Percentiles rank a stretch among this genome's conserved stretches.
Conservation (phyloP, 495 filamentous ascomycete genomes). For the Penicillium herquei region DNA sequence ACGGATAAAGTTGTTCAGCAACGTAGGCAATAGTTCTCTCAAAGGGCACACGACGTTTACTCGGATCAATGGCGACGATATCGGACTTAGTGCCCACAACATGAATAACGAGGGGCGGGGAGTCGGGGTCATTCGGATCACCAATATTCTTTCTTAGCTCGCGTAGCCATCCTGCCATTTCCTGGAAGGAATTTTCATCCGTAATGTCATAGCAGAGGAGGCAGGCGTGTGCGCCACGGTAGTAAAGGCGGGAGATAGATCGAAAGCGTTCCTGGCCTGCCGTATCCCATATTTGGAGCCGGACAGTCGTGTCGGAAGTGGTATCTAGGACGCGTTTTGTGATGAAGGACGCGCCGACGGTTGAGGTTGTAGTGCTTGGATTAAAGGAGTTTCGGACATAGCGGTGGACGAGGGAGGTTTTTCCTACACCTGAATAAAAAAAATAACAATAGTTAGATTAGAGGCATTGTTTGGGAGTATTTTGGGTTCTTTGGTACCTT, state of each 20-base stretch:
- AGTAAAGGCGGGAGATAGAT: slow-evolving; percentile 89
- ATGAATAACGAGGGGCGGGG: slow-evolving; percentile 80
- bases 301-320: slow-evolving; percentile 73
- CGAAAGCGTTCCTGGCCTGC: slow-evolving; percentile 96
- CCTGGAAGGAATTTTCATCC: slow-evolving; percentile 77
- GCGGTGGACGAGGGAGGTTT: slow-evolving; percentile 87
- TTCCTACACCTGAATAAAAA: slow-evolving; percentile 69
- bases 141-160: slow-evolving; percentile 71
- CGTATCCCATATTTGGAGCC: slow-evolving; percentile 91
- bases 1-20: slow-evolving; percentile 79
- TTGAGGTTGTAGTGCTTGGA: slow-evolving; percentile 67
- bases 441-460: not conserved
- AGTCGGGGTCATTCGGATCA: slow-evolving; percentile 14
- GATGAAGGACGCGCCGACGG: slow-evolving; percentile 90
- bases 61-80: slow-evolving; percentile 78
- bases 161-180: slow-evolving; percentile 89
- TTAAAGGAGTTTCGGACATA: slow-evolving; percentile 79
- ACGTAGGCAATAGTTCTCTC: slow-evolving; percentile 94
- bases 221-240: slow-evolving; percentile 90
- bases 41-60: slow-evolving; percentile 77
- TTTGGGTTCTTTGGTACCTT: slow-evolving; percentile 44
- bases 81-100: slow-evolving; percentile 96
- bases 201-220: slow-evolving; percentile 96
- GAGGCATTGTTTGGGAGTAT: not conserved
- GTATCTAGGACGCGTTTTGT: slow-evolving; percentile 89